Base-by-base conservation (phyloP, 2,329 filamentous ascomycete species). In the Clarireedia monteithiana region DNA sequence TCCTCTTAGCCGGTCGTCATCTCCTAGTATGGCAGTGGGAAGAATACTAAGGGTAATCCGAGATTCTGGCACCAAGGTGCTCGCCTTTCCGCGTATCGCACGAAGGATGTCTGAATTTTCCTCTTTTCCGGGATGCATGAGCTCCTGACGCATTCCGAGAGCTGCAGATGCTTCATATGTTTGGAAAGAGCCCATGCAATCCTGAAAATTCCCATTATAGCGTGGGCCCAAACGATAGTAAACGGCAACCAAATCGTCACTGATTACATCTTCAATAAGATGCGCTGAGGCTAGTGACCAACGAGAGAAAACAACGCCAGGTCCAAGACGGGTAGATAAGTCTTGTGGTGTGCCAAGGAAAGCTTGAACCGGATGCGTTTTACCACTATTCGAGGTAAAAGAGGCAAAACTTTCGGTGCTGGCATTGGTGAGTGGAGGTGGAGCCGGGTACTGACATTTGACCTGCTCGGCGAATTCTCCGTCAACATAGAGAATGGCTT, bases 131-230 rank as follows among this genome's bases (percentile, higher is more conserved):
- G 89, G 86, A 70, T 95, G 89, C 39, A 95, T 78, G 51, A 91
- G 83, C 67, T 99, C 94, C 65, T 97, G 97, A 47, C 92, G 86
- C 53, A 96, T 79, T 58, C 95, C 94, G 40, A 99, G 75, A 53
- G 89, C 85, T 6, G 94, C 92, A 1, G 94, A 97, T 6, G 94
- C 92, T 65, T 88, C 84, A 68, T 99, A 99, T 0, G 95, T 99
- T 68, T 97, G 91, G 66, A 99, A 95, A 1, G 91, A 92, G 5
- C 95, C 94, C 14, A 99, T 79, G 63, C 90, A 94, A 67, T 99
- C 94, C 71, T 99, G 94, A 64, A 95, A 96, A 68, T 99, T 99
- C 15, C 94, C 94, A 67, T 90, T 86, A 64, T 99, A 99, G 48
- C 90, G 84, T 24, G 91, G 88, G 0, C 94, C 92, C 17, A 99